Evolutionary conservation across 139 green algal species (phyloP), one percentile per base, ranked within the genome.

Genomic region (Asterochloris sp.): DNA sequence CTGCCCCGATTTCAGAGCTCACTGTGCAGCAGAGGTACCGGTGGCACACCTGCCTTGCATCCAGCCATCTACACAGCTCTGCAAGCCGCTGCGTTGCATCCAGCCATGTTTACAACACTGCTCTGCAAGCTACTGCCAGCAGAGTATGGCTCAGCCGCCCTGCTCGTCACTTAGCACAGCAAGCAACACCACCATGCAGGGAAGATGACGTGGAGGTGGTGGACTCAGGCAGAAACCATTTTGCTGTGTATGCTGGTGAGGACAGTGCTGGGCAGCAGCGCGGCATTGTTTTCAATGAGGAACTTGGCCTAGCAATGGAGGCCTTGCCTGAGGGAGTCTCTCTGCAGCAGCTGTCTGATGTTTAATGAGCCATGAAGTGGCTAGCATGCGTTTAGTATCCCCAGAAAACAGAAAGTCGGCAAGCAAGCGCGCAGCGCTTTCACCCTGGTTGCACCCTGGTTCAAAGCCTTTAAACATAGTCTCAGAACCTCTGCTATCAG

Each of bases 261-360:
- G 83, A 91, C 69, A 82, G 76, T 24, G 78, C 15, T 26, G 76
- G 84, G 27, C 54, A 81, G 13, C 88, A 92, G 62, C 89, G 87
- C 15, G 62, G 69, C 12, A 66, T 82, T 16, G 85, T 94, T 28
- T 93, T 85, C 82, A 88, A 80, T 80, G 19, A 84, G 9, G 89
- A 93, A 73, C 83, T 95, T 12, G 92, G 92, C 10, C 78, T 95
- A 69, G 91, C 92, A 0, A 82, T 95, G 0, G 91, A 95, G 88
- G 62, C 80, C 67, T 84, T 92, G 24, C 88, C 85, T 76, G 88
- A 92, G 14, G 87, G 86, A 2, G 27, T 89, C 14, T 92, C 91
- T 0, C 69, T 93, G 12, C 85, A 92, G 73, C 85, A 92, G 83
- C 85, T 95, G 54, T 95, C 90, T 90, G 92, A 85, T 73, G 88